Evolutionary conservation across 805 yeast species (phyloP).

Genomic region (Ogataea methanolica): DNA sequence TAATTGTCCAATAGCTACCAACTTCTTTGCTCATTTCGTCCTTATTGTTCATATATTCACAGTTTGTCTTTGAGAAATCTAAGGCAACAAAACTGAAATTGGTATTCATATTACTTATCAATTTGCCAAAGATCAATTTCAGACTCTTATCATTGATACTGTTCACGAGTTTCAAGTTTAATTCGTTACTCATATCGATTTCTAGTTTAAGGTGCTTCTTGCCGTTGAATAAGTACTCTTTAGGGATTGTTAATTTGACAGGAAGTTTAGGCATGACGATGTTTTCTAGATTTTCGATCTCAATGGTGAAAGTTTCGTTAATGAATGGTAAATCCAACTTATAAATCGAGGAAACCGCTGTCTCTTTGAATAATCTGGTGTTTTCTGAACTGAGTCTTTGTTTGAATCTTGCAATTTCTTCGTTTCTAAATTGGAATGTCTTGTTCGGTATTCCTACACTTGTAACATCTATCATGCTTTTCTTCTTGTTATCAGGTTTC

Average conservation of each 20-base stretch:
- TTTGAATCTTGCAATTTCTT: constrained; percentile 24
- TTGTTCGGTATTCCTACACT: too few relatives aligned
- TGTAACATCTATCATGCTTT: not conserved
- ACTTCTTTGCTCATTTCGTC: not conserved
- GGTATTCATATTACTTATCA: constrained; percentile 25
- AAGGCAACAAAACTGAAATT: constrained; percentile 25
- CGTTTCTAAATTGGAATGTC: constrained; percentile 8
- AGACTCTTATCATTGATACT: constrained; percentile 25
- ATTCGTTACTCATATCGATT: constrained; percentile 28
- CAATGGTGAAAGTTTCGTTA: constrained; percentile 26
- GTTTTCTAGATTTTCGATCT: constrained; percentile 26
- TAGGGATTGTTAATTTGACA: constrained; percentile 28
- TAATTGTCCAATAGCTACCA: constrained; percentile 20
- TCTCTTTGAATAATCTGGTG: constrained; percentile 25
- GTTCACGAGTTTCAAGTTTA: constrained; percentile 23
- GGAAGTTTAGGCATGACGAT: constrained; percentile 23
- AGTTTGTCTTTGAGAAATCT: constrained; percentile 14
- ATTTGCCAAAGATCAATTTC: constrained; percentile 28
- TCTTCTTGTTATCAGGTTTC: constrained; percentile 3
- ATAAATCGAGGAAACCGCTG: constrained; percentile 25
- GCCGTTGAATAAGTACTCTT: constrained; percentile 25
- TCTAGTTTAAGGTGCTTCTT: constrained; percentile 26
- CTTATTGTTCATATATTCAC: not conserved
- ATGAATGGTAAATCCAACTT: constrained; percentile 23
- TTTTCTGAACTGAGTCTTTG: constrained; percentile 22